Conservation (phyloP, 768 basidiomycete genomes). For the Boletus subparvulus region DNA sequence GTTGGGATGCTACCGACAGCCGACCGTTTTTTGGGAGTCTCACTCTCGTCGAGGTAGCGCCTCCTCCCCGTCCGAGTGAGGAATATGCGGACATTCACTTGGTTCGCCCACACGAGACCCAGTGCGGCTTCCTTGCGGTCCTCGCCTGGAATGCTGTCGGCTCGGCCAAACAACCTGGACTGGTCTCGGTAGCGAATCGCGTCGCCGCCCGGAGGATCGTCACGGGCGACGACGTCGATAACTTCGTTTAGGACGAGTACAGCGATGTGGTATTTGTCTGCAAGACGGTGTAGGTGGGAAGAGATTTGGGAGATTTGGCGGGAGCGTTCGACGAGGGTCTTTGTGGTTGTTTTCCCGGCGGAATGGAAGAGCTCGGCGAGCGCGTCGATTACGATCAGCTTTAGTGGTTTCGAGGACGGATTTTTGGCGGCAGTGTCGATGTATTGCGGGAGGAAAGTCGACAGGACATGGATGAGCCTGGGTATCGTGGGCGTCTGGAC, state of each 20-base stretch:
- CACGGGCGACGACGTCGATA: conserved; percentile 64
- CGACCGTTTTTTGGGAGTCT: conserved; percentile 28
- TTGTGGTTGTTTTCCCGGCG: conserved; percentile 53
- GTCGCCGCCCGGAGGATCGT: conserved; percentile 8
- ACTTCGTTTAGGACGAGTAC: conserved; percentile 90
- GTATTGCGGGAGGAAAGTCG: conserved; percentile 52
- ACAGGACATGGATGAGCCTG: conserved; percentile 55
- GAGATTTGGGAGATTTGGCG: conserved; percentile 68
- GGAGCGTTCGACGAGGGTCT: conserved; percentile 71
- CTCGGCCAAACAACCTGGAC: conserved; percentile 71
- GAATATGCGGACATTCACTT: conserved; percentile 83
- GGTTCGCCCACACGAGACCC: conserved; percentile 93
- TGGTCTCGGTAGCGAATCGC: conserved; percentile 67
- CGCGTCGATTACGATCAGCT: conserved; percentile 83
- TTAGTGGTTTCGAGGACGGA: conserved; percentile 54
- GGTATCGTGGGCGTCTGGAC: conserved; percentile 54
- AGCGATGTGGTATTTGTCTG: conserved; percentile 60
- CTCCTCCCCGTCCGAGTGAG: conserved; percentile 74
- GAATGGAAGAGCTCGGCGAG: conserved; percentile 83
- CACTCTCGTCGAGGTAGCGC: conserved; percentile 47
- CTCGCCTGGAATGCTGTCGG: conserved; percentile 56
- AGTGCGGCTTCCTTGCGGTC: conserved; percentile 76
- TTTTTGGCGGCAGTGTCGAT: conserved; percentile 37
- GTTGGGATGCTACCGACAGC: conserved; percentile 8
- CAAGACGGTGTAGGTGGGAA: conserved; percentile 67